Conservation (phyloP, 495 filamentous ascomycete genomes). For the Talaromyces liani region DNA sequence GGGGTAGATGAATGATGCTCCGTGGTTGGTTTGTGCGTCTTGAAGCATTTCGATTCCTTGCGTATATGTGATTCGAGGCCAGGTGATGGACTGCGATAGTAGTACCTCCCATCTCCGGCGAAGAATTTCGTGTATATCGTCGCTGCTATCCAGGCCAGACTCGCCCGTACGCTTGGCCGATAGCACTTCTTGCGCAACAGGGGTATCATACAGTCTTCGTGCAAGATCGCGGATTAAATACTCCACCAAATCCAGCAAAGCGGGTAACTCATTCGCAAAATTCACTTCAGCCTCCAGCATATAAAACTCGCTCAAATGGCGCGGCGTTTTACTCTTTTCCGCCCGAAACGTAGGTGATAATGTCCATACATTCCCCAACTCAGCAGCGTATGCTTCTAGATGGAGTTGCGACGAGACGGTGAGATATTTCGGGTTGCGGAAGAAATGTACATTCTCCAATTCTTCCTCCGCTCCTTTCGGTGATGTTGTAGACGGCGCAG, state of each 20-base stretch:
- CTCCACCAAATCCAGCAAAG: conserved; percentile 74
- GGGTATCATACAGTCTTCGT: conserved; percentile 44
- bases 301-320: conserved; percentile 96
- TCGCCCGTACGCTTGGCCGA: conserved; percentile 31
- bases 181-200: conserved; percentile 57
- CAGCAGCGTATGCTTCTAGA: conserved; percentile 84
- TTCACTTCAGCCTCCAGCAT: conserved; percentile 91
- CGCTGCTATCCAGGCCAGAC: conserved; percentile 25
- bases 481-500: conserved; percentile 18
- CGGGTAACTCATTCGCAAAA: conserved; percentile 62
- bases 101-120: conserved; percentile 65
- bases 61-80: conserved; percentile 83
- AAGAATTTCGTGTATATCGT: conserved; percentile 36
- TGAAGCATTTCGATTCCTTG: conserved; percentile 65
- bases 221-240: conserved; percentile 61
- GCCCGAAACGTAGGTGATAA: conserved; percentile 90
- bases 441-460: conserved; percentile 59
- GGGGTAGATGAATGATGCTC: conserved; percentile 52
- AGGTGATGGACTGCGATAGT: conserved; percentile 39
- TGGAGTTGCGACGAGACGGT: conserved; percentile 95
- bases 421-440: conserved; percentile 84
- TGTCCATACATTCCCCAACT: conserved; percentile 88
- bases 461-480: conserved; percentile 20
- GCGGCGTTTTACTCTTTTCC: conserved; percentile 87
- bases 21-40: conserved; percentile 41